Base-by-base conservation (phyloP, 768 basidiomycete species). In the Neoboletus subvelutipes region DNA sequence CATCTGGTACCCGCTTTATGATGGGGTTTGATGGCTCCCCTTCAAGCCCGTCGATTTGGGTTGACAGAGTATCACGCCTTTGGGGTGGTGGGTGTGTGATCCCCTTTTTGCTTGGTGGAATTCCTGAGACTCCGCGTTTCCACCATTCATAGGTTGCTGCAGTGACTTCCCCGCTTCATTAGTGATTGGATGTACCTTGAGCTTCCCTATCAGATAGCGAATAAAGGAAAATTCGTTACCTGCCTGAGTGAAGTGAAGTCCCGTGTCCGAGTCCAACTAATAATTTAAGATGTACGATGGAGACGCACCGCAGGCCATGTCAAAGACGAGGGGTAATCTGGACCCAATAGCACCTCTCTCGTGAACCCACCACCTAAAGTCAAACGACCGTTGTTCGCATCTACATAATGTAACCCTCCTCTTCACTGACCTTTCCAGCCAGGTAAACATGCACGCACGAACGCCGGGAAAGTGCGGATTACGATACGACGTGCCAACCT, bases 381-480 rank as follows among this genome's bases (percentile, higher is more conserved):
- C 37, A 42, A n/a, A 50, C 24, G 6, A 76, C 57, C 13, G 57
- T 55, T 37, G 52, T 43, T 60, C 51, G 50, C 18, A n/a, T 47
- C 34, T 20, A 26, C 40, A 41, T 20, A 1, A 3, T 20, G 13
- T 36, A 12, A 36, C 10, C 33, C 45, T n/a, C 13, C 29, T 57
- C 20, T 45, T 5, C 41, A 59, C 69, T 55, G 54, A 80, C 83
- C 73, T 77, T 66, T 79, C 80, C 20, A 85, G 67, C 82, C 81
- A 83, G 28, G 76, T 65, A 59, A 78, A 78, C 22, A 84, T 70
- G 66, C 80, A 80, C 29, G 78, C 79, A 55, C 82, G 78, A 52
- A 88, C 77, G 7, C 85, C 86, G 2, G 83, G 85, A 59, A 83
- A 87, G 71, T 88, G 87, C 0, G 87, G 86, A 64, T 89, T 89